A percentile compares a stretch with the other conserved stretches of the same genome.
Evolutionary conservation across 1,139 yeast species (phyloP).

Genomic region (Tardiomyces digboiensis): DNA sequence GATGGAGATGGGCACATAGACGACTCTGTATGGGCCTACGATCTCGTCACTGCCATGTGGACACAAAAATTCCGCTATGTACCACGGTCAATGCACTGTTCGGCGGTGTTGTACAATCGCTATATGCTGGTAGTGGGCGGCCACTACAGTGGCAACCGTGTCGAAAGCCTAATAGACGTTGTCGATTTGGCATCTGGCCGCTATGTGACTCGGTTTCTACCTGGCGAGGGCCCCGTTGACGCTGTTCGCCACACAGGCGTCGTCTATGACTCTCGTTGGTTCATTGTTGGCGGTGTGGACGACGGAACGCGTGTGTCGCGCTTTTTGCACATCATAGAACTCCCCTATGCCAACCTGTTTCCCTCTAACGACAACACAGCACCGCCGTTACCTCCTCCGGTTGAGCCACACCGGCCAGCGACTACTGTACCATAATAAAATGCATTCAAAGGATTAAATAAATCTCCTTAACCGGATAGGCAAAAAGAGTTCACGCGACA

Average conservation of each 20-base stretch:
- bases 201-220: neutral
- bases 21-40: neutral
- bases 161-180: neutral
- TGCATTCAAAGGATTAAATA: too few species aligned
- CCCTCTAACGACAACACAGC: too few species aligned
- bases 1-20: neutral
- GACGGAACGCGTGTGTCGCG: neutral
- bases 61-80: neutral
- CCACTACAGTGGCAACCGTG: neutral
- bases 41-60: neutral
- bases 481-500: too few species aligned
- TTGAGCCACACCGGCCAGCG: too few species aligned
- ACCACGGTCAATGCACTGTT: neutral
- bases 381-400: too few species aligned
- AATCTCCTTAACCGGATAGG: too few species aligned
- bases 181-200: neutral
- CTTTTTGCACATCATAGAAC: neutral
- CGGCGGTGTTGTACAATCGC: neutral
- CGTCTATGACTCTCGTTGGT: neutral
- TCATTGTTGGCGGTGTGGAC: neutral
- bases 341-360: neutral
- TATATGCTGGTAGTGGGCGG: neutral
- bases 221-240: neutral
- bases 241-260: neutral
- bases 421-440: too few species aligned